Conservation (phyloP, 345 rosid species). For the Populus alba region DNA sequence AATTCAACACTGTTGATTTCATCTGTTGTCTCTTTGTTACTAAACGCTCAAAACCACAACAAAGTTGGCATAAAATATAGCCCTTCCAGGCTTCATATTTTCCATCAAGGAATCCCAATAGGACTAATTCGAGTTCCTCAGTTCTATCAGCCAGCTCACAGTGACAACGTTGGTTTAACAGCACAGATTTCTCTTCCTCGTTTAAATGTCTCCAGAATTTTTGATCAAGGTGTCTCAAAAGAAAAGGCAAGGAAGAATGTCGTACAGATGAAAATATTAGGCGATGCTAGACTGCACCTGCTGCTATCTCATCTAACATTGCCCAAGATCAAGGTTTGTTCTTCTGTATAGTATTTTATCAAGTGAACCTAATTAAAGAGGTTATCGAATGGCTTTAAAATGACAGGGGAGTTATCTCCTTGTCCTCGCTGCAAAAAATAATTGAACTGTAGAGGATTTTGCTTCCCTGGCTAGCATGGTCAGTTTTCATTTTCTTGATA, state of each 20-base stretch:
- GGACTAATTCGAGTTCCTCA: conserved; percentile 27
- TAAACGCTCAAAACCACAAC: conserved; percentile 38
- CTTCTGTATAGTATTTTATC: not conserved
- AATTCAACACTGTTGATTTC: conserved; percentile 31
- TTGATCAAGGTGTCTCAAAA: conserved; percentile 6
- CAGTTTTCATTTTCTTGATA: too few relatives aligned
- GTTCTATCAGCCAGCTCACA: conserved; percentile 36
- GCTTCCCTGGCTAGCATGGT: not conserved
- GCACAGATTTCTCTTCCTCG: conserved; percentile 19
- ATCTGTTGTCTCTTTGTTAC: conserved; percentile 25
- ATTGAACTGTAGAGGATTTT: not conserved
- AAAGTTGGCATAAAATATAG: conserved; percentile 28
- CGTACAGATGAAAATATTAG: conserved; percentile 25
- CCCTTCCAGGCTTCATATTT: conserved; percentile 28
- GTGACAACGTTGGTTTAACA: conserved; percentile 21
- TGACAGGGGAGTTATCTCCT: not conserved
- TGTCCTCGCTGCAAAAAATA: not conserved
- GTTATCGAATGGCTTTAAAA: not conserved
- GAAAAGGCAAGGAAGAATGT: conserved; percentile 1
- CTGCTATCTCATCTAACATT: conserved; percentile 18
- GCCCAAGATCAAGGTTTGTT: conserved; percentile 34
- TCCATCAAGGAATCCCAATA: conserved; percentile 23
- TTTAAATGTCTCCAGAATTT: conserved; percentile 19
- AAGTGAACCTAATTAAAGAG: not conserved
- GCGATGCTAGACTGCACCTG: conserved; percentile 19